Conservation (phyloP, 208 protist genomes). For the Angomonas deanei region DNA sequence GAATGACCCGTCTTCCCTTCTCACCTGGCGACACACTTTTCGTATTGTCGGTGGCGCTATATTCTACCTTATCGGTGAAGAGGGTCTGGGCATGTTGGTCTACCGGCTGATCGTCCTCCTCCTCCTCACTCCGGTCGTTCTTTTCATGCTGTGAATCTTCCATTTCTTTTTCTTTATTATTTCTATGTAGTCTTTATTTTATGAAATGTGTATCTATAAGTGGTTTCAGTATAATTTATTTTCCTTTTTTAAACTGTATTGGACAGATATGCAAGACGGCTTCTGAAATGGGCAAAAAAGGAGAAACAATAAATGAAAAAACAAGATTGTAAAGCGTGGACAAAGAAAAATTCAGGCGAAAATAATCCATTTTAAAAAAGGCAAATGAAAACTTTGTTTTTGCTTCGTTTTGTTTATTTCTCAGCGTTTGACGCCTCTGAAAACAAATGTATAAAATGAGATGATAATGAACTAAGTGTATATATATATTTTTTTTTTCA, state of each 20-base stretch:
- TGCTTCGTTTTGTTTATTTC: neutral
- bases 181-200: neutral
- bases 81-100: too few relatives aligned
- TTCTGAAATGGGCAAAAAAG: neutral
- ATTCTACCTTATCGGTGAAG: too few relatives aligned
- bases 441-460: too few relatives aligned
- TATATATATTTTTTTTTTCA: constrained; percentile 9
- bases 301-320: constrained; percentile 2
- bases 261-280: neutral
- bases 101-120: neutral
- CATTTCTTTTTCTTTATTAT: neutral
- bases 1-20: neutral
- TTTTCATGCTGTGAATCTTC: neutral
- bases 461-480: constrained; percentile 1
- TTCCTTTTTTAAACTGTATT: neutral
- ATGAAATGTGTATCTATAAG: neutral
- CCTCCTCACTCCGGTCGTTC: neutral
- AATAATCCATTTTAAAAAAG: neutral
- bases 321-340: neutral
- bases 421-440: neutral
- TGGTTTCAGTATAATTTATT: constrained; percentile 2
- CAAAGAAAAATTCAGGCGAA: neutral
- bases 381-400: neutral
- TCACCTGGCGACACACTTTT: neutral
- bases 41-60: neutral